A percentile compares a stretch with the other conserved stretches of the same genome.
These are phyloP conservation scores for Ophiocordyceps camponoti-saundersi DNA, from an alignment of 2,329 filamentous ascomycete genomes.

Conservation along the genomic window DNA sequence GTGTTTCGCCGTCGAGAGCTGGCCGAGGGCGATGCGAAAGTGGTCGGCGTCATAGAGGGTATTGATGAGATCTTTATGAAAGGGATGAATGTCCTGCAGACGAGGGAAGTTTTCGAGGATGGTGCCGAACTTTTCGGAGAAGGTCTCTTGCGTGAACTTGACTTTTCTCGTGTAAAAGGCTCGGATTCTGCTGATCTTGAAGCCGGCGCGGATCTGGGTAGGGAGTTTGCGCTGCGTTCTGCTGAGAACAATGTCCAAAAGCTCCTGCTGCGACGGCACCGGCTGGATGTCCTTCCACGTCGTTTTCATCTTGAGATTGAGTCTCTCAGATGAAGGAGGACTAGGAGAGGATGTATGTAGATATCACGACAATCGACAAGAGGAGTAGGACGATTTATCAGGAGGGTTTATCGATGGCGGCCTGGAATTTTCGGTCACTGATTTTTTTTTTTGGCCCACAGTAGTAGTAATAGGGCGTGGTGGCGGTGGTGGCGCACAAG, in stretches of 20 bases:
- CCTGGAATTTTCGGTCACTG: background rate
- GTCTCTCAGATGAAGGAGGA: conserved; percentile 10
- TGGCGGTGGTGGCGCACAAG: too few species aligned
- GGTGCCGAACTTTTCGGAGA: conserved; percentile 77
- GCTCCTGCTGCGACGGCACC: conserved; percentile 85
- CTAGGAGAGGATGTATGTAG: background rate
- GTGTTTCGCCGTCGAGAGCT: conserved; percentile 89
- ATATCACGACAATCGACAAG: background rate
- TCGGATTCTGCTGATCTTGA: conserved; percentile 87
- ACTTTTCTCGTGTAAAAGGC: conserved; percentile 95
- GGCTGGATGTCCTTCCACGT: conserved; percentile 68
- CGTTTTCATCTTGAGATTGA: conserved; percentile 32
- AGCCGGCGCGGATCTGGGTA: conserved; percentile 88
- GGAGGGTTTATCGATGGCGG: background rate
- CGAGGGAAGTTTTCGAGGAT: conserved; percentile 90
- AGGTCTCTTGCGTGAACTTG: conserved; percentile 96
- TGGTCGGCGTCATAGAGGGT: conserved; percentile 98
- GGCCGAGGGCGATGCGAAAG: conserved; percentile 90
- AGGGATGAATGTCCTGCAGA: conserved; percentile 86
- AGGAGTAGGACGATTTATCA: background rate
- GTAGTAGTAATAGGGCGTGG: background rate
- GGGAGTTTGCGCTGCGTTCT: conserved; percentile 84
- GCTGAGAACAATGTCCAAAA: conserved; percentile 91
- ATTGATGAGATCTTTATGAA: conserved; percentile 72
- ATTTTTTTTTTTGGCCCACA: background rate